Conservation (phyloP, 164 flowering plant genomes). For the Vitis rotundifolia region DNA sequence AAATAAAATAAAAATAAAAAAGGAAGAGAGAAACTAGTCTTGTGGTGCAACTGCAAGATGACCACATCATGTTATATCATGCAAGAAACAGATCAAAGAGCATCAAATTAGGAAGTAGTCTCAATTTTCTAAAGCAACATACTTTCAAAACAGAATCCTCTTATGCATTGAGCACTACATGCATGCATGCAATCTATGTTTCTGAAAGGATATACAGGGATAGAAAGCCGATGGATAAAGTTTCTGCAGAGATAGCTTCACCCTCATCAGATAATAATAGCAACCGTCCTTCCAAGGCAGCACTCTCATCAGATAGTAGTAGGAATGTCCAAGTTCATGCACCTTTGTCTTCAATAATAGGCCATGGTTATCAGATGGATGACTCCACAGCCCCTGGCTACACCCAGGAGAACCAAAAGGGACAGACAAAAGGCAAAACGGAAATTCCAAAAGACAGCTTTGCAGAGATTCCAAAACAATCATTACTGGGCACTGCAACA, state of each 20-base stretch:
- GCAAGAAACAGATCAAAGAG: constrained; percentile 1
- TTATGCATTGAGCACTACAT: background rate
- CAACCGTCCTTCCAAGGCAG: too few species aligned
- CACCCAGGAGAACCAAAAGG: background rate
- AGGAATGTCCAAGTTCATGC: background rate
- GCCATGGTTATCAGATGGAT: background rate
- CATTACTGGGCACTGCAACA: background rate
- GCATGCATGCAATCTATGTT: background rate
- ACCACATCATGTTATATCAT: constrained; percentile 7
- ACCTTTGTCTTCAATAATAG: background rate
- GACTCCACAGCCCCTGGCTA: background rate
- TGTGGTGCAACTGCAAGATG: constrained; percentile 6
- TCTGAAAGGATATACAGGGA: background rate
- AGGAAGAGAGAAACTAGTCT: background rate
- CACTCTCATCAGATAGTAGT: background rate
- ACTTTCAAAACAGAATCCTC: background rate
- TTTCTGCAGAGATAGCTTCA: background rate
- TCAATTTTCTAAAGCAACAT: background rate
- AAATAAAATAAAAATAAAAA: background rate
- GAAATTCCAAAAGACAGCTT: background rate
- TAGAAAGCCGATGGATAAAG: background rate
- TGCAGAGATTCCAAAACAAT: background rate
- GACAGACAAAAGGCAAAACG: background rate
- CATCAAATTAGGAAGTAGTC: background rate
- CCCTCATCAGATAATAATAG: background rate